Base-by-base conservation (phyloP, 345 rosid genomes). In the Aurinia saxatilis region DNA sequence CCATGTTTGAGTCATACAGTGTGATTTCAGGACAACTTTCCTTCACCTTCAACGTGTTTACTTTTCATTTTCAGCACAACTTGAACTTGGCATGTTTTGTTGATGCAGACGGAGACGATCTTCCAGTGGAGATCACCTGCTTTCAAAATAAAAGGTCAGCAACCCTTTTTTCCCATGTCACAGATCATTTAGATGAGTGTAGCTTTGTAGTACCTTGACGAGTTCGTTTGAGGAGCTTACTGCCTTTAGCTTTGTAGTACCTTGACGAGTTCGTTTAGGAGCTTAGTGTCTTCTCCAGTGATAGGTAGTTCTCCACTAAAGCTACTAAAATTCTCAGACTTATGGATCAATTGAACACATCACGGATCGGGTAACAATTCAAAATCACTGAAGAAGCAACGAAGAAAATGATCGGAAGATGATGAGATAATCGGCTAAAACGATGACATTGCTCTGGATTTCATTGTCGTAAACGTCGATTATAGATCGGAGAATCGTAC, bases 91-190 rank as follows among this genome's bases (percentile, higher is more conserved):
- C 93, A 78, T 10, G 75, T 31, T 76, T 78, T 72, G 68, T 87
- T 84, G 38, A 87, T 80, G 67, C 89, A 85, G 56, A 82, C 91
- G 11, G 90, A 87, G 14, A 90, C 91, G 39, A 85, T 48, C 72
- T 93, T 90, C 96, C 95, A 93, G 68, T 90, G 99, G 67, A 93
- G 89, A 54, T 90, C 99, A 34, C 96, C 99, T 93, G 90, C 65
- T 53, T 71, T 5, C 54, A 50, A 31, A 12, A 39, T 2, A 15
- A 33, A 46, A 60, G 25, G 13, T 58, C 35, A 56, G 27, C 34
- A 25, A 72, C 21, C 50, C 18, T 7, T 27, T 4, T 11, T 21
- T 36, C 8, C 17, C 21, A 8, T 7, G 30, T 46, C 21, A 16
- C 35, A n/a, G 17, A 31, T 48, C 16, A 9, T 29, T 34, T 12